Base-by-base conservation (phyloP, 208 protist genomes). In the Porcisia hertigi region DNA sequence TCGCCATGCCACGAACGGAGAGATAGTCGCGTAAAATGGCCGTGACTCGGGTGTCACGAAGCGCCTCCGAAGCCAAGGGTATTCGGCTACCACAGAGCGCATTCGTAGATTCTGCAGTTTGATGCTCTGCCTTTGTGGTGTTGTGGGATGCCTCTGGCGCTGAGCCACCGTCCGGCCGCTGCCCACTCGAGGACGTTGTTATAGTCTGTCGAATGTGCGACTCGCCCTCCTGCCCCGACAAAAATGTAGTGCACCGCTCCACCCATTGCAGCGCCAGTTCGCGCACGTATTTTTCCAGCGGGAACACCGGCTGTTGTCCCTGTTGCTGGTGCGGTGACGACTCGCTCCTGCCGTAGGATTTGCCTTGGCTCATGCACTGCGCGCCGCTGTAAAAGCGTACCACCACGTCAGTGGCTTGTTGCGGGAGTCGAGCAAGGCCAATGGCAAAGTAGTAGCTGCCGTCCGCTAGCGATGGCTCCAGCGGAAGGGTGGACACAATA, bases 21-120 rank as follows among this genome's bases (percentile, higher is more conserved):
- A 94, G 81, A 69, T 92, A 88, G 30, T 85, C 84, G 0, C 86
- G 84, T 64, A 94, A 80, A n/a, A 86, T 73, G 16, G 79, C 77
- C 47, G 82, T 69, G 36, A 89, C 76, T 30, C 63, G 82, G 25
- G 76, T 71, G 76, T 88, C 88, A 14, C 75, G 83, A 75, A 81
- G 83, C 9, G 75, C 64, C 30, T 80, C 86, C 45, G 39, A n/a
- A 30, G 69, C 20, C 18, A 43, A 36, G 34, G 53, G 20, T 2
- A 62, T 25, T 3, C 36, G 69, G 18, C 36, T 57, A 16, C 30
- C 36, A 39, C 52, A 41, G 25, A 11, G 23, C 9, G 49, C 20
- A 62, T 54, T 30, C 9, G 34, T 23, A 4, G 16, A 16, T 20
- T 7, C 25, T 3, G 54, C 20, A 58, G 57, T 53, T 34, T 30